phyloP scores from a whole-genome alignment of 2,329 filamentous ascomycete species.

The Coniochaeta sp. region DNA sequence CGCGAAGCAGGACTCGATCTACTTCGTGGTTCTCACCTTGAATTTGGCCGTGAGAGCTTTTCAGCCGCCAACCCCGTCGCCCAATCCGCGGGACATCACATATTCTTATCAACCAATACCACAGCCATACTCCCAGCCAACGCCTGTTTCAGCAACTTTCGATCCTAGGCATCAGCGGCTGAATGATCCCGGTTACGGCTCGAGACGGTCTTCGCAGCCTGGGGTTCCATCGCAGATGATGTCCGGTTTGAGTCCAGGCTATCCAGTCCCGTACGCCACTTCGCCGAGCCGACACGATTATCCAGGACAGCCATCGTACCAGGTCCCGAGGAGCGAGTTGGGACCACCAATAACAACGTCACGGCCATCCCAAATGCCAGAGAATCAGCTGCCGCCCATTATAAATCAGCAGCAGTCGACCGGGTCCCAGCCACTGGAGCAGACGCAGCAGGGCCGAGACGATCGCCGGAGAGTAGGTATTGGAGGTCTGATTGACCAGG shows the following conservation, averaged over 20 bases:
- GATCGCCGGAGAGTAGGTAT: constrained; percentile 53
- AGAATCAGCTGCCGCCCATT: constrained; percentile 44
- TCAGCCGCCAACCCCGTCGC: constrained; percentile 37
- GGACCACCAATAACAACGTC: constrained; percentile 16
- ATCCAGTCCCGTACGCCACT: constrained; percentile 37
- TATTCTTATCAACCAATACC: constrained; percentile 33
- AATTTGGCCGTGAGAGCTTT: constrained; percentile 26
- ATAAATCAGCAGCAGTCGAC: constrained; percentile 19
- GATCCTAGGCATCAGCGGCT: constrained; percentile 35
- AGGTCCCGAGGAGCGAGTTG: constrained; percentile 46
- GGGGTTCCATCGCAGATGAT: constrained; percentile 23
- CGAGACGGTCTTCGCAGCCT: constrained; percentile 10
- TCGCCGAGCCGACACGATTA: constrained; percentile 38
- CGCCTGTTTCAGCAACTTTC: constrained; percentile 39
- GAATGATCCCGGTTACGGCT: constrained; percentile 19
- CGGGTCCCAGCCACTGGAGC: constrained; percentile 13
- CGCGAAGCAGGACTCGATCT: constrained; percentile 54
- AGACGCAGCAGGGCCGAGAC: constrained; percentile 26
- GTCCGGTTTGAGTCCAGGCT: constrained; percentile 31
- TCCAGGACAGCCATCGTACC: constrained; percentile 37
- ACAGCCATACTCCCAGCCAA: constrained; percentile 32
- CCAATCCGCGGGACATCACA: constrained; percentile 33
- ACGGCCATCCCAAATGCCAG: constrained; percentile 22
- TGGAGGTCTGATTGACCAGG: constrained; percentile 52
- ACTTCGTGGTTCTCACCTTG: constrained; percentile 50